Conservation (phyloP, 2,329 filamentous ascomycete genomes). For the Diaporthe caulivora region DNA sequence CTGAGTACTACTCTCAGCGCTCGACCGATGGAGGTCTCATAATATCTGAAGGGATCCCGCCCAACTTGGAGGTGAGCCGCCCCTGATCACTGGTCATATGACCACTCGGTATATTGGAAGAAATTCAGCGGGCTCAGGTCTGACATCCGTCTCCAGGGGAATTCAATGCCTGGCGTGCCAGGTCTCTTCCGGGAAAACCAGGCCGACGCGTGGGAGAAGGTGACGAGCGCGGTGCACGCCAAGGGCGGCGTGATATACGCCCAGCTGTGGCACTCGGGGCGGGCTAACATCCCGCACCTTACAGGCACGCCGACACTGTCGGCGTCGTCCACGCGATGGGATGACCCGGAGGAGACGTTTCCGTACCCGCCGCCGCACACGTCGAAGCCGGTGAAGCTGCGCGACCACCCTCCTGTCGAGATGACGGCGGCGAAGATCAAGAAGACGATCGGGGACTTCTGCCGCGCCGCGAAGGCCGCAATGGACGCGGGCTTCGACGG, state of each 20-base stretch:
- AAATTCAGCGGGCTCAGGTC: background rate
- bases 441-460: conserved; percentile 48
- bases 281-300: conserved; percentile 48
- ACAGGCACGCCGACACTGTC: no score
- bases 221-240: no score
- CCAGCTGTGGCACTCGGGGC: conserved; percentile 72
- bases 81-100: background rate
- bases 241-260: conserved; percentile 69
- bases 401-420: conserved; percentile 31
- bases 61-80: conserved; percentile 30
- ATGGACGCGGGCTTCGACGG: conserved; percentile 65
- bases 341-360: no score
- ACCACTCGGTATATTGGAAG: background rate
- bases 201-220: conserved; percentile 67
- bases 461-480: conserved; percentile 53
- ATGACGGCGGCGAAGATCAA: conserved; percentile 57
- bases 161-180: conserved; percentile 58
- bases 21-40: conserved; percentile 35
- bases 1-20: conserved; percentile 36
- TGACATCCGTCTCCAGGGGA: conserved; percentile 33
- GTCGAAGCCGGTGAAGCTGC: conserved; percentile 23
- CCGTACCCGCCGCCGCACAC: no score
- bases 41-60: conserved; percentile 36
- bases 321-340: no score
- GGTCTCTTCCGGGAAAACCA: conserved; percentile 68